Conservation (phyloP, 495 filamentous ascomycete species). For the Apodospora peruviana region DNA sequence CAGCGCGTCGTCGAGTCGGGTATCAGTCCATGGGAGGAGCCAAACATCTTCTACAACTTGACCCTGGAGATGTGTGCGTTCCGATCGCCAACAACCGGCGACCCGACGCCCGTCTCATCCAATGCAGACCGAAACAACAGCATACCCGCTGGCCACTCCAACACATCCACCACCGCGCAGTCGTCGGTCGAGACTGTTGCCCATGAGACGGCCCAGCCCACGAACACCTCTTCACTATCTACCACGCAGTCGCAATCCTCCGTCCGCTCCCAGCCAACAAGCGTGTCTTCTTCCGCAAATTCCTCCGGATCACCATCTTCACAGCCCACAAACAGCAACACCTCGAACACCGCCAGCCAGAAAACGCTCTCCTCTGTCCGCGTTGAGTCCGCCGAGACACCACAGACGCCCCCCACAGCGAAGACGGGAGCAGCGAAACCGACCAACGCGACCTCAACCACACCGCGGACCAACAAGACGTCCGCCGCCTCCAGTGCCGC, state of each 20-base stretch:
- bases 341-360: slow-evolving; percentile 2
- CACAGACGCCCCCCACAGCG: not conserved
- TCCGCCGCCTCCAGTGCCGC: slow-evolving; percentile 46
- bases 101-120: slow-evolving; percentile 18
- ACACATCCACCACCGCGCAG: slow-evolving; percentile 3
- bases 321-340: not conserved
- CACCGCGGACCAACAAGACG: slow-evolving; percentile 38
- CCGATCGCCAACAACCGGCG: slow-evolving; percentile 20
- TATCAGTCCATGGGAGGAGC: slow-evolving; percentile 21
- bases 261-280: slow-evolving; percentile 7
- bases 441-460: slow-evolving; percentile 10
- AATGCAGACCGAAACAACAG: slow-evolving; percentile 1
- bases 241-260: slow-evolving; percentile 2
- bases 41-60: slow-evolving; percentile 11
- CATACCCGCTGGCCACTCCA: not conserved
- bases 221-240: slow-evolving; percentile 1
- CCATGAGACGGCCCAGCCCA: slow-evolving; percentile 4
- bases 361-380: not conserved
- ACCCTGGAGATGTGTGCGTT: slow-evolving; percentile 15
- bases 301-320: not conserved
- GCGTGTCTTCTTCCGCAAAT: not conserved
- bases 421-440: slow-evolving; percentile 4
- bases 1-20: slow-evolving; percentile 11
- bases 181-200: slow-evolving; percentile 3
- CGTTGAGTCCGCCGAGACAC: slow-evolving; percentile 2